These are phyloP conservation scores for Rhinocladiella similis DNA, from an alignment of 2,329 filamentous ascomycete genomes.

Conservation along the genomic window DNA sequence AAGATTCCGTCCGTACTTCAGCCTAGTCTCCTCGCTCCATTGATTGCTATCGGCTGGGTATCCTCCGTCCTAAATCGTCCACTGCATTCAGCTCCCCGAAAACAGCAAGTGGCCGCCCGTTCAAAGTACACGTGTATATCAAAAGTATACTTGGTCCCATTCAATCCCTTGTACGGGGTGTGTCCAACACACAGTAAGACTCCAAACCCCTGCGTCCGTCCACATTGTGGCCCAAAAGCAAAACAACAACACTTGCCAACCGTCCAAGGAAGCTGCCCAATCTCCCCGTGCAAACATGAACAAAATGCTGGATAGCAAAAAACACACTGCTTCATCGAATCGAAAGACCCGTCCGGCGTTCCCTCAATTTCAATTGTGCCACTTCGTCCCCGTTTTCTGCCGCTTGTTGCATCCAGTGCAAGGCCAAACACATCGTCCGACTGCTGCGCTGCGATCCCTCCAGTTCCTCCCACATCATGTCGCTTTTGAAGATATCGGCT, in stretches of 20 bases:
- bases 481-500: slow-evolving; percentile 84
- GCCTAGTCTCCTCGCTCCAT: too few relatives aligned
- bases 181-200: not conserved
- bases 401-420: slow-evolving; percentile 96
- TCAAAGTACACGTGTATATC: slow-evolving; percentile 23
- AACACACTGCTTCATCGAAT: slow-evolving; percentile 46
- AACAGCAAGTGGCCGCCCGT: slow-evolving; percentile 15
- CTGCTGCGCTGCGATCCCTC: slow-evolving; percentile 39
- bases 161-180: not conserved
- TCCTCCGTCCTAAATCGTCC: not conserved
- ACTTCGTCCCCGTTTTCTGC: slow-evolving; percentile 83
- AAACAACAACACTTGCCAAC: not conserved
- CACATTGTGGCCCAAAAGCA: not conserved
- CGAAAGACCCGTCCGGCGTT: slow-evolving; percentile 64
- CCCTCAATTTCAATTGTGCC: slow-evolving; percentile 77
- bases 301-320: slow-evolving; percentile 10
- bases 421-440: slow-evolving; percentile 86
- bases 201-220: not conserved
- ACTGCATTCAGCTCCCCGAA: slow-evolving; percentile 1
- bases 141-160: not conserved
- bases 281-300: not conserved
- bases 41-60: too few relatives aligned
- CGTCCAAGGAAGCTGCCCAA: not conserved
- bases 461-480: slow-evolving; percentile 67
- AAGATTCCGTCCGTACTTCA: too few relatives aligned